These are phyloP conservation scores for Yarrowia hollandica DNA, from an alignment of 805 yeast genomes.

Conservation along the genomic window DNA sequence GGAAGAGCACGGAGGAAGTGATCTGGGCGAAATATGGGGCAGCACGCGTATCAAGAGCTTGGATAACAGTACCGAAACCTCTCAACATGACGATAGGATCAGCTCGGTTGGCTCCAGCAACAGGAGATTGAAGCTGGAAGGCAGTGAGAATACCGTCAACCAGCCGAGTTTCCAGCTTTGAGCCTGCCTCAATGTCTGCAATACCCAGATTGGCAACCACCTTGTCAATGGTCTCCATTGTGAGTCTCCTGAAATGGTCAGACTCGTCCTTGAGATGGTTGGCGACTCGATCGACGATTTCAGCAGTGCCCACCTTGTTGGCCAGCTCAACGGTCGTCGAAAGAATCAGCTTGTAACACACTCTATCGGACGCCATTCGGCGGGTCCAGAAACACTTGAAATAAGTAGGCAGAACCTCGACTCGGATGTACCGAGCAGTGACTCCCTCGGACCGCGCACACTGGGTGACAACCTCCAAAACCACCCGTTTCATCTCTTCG, in stretches of 20 bases:
- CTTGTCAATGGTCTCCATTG: constrained; percentile 65
- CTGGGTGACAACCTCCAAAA: constrained; percentile 64
- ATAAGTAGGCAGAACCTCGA: constrained; percentile 59
- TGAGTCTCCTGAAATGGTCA: constrained; percentile 76
- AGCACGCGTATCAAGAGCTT: constrained; percentile 61
- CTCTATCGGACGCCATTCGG: constrained; percentile 59
- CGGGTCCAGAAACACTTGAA: constrained; percentile 79
- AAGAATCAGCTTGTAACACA: constrained; percentile 59
- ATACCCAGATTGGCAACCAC: constrained; percentile 54
- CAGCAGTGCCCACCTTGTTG: constrained; percentile 62
- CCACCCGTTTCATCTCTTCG: constrained; percentile 79
- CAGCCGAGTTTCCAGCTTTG: constrained; percentile 58
- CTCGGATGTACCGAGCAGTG: constrained; percentile 49
- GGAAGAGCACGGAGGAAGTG: constrained; percentile 67
- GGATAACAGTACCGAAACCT: constrained; percentile 64
- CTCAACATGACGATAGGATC: constrained; percentile 57
- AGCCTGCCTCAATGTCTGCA: constrained; percentile 55
- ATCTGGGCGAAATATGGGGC: constrained; percentile 73
- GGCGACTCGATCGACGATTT: constrained; percentile 58
- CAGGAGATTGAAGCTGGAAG: constrained; percentile 70
- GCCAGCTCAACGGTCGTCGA: constrained; percentile 72
- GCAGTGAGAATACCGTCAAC: constrained; percentile 77
- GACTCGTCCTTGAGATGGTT: constrained; percentile 73
- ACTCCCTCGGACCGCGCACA: constrained; percentile 64
- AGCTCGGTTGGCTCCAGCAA: constrained; percentile 30